These are phyloP conservation scores for Pichia sp. DNA, from an alignment of 1,139 yeast genomes.

Conservation along the genomic window DNA sequence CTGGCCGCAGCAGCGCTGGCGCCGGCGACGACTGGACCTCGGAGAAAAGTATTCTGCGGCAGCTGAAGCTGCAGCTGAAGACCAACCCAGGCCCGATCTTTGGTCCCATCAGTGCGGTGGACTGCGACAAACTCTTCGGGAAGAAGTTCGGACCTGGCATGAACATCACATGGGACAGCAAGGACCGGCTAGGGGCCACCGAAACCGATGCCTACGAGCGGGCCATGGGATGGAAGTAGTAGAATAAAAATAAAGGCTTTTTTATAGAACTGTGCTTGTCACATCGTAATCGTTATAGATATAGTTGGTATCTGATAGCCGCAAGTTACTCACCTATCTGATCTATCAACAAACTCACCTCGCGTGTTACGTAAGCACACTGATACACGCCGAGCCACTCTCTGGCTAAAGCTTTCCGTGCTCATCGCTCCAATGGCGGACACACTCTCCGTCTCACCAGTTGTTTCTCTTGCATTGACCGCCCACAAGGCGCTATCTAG, in stretches of 20 bases:
- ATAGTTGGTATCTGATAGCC: not conserved
- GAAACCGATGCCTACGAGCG: constrained; percentile 50
- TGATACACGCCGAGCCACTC: too few species aligned
- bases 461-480: too few species aligned
- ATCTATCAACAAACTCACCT: too few species aligned
- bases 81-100: constrained; percentile 71
- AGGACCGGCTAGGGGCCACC: constrained; percentile 41
- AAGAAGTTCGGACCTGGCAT: constrained; percentile 26
- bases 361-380: too few species aligned
- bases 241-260: not conserved
- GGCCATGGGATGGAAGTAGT: constrained; percentile 45
- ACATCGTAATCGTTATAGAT: not conserved
- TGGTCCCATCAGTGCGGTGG: constrained; percentile 74
- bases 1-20: not conserved
- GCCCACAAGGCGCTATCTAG: too few species aligned
- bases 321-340: too few species aligned
- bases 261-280: not conserved
- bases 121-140: constrained; percentile 45
- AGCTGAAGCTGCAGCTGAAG: constrained; percentile 52
- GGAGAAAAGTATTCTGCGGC: constrained; percentile 46
- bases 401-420: too few species aligned
- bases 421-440: too few species aligned
- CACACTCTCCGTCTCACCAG: too few species aligned
- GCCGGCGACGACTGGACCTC: constrained; percentile 9
- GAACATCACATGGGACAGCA: constrained; percentile 43